Percentiles rank a stretch among this genome's conserved stretches.
phyloP scores from a whole-genome alignment of 345 rosid genomes.

The Eucalyptus globulus region DNA sequence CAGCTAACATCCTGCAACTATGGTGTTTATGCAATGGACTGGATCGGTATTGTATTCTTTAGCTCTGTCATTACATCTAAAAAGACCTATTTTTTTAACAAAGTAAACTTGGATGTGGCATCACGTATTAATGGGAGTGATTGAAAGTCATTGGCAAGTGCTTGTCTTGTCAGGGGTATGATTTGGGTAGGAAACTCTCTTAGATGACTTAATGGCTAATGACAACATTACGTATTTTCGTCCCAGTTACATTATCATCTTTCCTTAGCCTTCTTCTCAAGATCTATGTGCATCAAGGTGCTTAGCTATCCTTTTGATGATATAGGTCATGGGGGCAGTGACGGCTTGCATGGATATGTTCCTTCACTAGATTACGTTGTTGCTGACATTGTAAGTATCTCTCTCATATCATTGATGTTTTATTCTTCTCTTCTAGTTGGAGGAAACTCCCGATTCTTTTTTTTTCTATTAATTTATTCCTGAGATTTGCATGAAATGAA shows the following conservation, averaged over 20 bases:
- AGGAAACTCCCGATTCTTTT: not conserved
- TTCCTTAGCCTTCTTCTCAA: not conserved
- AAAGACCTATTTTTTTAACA: not conserved
- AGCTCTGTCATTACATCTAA: not conserved
- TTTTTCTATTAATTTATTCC: not conserved
- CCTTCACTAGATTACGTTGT: conserved; percentile 96
- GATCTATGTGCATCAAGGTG: not conserved
- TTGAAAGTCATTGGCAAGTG: not conserved
- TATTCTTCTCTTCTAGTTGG: not conserved
- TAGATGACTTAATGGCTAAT: not conserved
- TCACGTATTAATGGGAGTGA: not conserved
- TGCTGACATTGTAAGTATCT: conserved; percentile 66
- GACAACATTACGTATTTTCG: not conserved
- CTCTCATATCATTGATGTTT: not conserved
- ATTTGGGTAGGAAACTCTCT: not conserved
- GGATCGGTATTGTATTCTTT: conserved; percentile 49
- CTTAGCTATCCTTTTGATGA: not conserved
- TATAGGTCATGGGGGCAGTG: conserved; percentile 99
- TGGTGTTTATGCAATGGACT: conserved; percentile 94
- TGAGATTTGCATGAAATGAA: not conserved
- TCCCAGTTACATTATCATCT: not conserved
- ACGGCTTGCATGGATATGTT: conserved; percentile 96
- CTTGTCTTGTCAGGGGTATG: not conserved
- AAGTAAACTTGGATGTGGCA: not conserved
- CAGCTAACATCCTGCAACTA: conserved; percentile 57